phyloP scores from a whole-genome alignment of 129 eudicot genomes.

The Daucus carota region DH1_v3.0 NC_030381.2:44679501-44680000 shows the following conservation, averaged over 20 bases:
- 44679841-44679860: conserved; percentile 66
- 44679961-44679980: conserved; percentile 52
- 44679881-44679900: conserved; percentile 62
- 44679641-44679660: conserved; percentile 22
- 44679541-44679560: conserved; percentile 5
- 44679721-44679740: conserved; percentile 33
- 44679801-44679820: conserved; percentile 70
- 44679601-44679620: conserved; percentile 21
- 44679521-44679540: conserved; percentile 3
- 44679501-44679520: conserved; percentile 8
- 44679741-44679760: conserved; percentile 22
- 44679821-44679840: conserved; percentile 45
- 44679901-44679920: conserved; percentile 78
- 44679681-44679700: not conserved
- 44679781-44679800: conserved; percentile 61
- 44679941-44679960: conserved; percentile 50
- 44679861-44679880: conserved; percentile 62
- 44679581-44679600: conserved; percentile 66
- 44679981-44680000: conserved; percentile 36
- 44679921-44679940: conserved; percentile 72
- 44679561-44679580: conserved; percentile 56
- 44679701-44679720: conserved; percentile 10
- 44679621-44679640: conserved; percentile 23
- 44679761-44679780: conserved; percentile 36
- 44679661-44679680: not conserved